These are phyloP conservation scores for Rhazya stricta DNA, from an alignment of 257 asterid species.

Conservation along the genomic window DNA sequence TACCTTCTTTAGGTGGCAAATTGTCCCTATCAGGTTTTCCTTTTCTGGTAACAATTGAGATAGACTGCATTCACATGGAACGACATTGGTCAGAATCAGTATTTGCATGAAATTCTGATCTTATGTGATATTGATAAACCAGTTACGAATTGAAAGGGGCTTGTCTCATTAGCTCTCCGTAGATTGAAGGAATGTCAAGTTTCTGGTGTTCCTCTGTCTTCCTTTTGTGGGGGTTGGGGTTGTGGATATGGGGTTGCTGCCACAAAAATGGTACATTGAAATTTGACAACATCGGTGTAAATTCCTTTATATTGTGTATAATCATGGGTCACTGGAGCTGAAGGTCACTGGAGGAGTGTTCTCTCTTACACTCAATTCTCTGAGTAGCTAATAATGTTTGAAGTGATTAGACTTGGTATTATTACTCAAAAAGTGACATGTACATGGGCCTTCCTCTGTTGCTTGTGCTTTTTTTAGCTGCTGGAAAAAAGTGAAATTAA, in stretches of 20 bases:
- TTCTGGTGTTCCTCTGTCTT: not conserved
- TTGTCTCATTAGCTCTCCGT: not conserved
- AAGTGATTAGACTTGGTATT: not conserved
- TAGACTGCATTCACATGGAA: not conserved
- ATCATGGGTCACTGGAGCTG: not conserved
- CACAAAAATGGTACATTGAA: not conserved
- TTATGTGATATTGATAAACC: not conserved
- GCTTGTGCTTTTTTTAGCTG: too few relatives aligned
- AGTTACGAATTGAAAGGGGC: not conserved
- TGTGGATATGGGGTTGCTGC: too few relatives aligned
- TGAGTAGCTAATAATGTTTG: not conserved
- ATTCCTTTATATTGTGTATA: not conserved
- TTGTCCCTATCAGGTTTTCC: not conserved
- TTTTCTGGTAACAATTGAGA: not conserved
- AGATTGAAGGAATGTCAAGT: not conserved
- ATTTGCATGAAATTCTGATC: not conserved
- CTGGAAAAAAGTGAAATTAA: too few relatives aligned
- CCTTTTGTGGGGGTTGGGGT: not conserved
- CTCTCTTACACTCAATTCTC: not conserved
- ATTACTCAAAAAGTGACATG: not conserved
- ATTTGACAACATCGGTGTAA: not conserved
- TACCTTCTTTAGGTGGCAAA: not conserved
- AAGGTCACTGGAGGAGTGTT: not conserved
- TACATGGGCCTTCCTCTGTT: too few relatives aligned
- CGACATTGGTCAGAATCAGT: not conserved